Evolutionary conservation across 805 yeast species (phyloP).

Genomic region (Yamadazyma paraphyllophila): DNA sequence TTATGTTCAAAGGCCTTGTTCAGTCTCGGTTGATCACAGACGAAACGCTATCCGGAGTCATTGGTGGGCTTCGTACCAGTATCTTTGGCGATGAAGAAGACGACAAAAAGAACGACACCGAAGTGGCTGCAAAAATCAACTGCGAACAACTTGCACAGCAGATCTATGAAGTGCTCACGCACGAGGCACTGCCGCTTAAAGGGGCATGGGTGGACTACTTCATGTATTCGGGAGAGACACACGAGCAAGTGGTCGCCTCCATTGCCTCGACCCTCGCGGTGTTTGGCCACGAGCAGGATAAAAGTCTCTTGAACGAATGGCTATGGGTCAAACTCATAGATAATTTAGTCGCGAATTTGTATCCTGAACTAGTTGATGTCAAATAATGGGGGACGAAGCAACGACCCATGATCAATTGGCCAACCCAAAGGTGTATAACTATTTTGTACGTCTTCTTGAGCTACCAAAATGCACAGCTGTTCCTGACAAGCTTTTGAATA

Average conservation of each 20-base stretch:
- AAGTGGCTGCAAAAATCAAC: background rate
- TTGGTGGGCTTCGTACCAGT: constrained; percentile 6
- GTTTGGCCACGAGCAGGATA: background rate
- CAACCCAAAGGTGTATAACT: background rate
- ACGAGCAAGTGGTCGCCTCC: constrained; percentile 14
- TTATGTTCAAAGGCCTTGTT: constrained; percentile 10
- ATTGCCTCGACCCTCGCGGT: constrained; percentile 12
- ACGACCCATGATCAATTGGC: background rate
- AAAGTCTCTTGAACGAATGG: constrained; percentile 2
- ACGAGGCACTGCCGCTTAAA: constrained; percentile 7
- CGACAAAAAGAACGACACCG: background rate
- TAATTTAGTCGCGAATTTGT: constrained; percentile 18
- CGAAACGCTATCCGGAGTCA: constrained; percentile 8
- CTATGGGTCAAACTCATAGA: constrained; percentile 20
- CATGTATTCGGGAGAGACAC: constrained; percentile 17
- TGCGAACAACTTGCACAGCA: constrained; percentile 12
- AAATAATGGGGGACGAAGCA: background rate
- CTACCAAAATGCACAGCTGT: background rate
- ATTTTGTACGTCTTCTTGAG: background rate
- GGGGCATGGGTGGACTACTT: constrained; percentile 5
- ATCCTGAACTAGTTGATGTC: constrained; percentile 19
- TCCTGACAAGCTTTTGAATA: background rate
- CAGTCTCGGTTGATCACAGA: constrained; percentile 13
- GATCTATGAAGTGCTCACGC: constrained; percentile 13
- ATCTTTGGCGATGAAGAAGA: constrained; percentile 1